These are phyloP conservation scores for Calonectria henricotiae DNA, from an alignment of 2,329 filamentous ascomycete species.

Conservation along the genomic window DNA sequence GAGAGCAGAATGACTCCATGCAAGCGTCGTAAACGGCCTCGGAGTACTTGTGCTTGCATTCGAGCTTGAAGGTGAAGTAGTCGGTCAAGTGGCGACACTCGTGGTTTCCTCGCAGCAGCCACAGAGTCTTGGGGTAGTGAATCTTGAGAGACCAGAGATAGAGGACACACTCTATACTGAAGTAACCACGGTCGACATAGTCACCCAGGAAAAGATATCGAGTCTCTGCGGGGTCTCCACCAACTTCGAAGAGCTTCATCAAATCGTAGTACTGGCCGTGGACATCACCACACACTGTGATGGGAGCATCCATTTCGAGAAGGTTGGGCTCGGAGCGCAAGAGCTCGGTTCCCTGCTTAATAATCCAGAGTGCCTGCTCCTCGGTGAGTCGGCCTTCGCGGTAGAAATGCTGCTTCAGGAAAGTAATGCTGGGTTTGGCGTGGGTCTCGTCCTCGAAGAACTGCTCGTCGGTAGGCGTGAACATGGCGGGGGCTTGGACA, in stretches of 20 bases:
- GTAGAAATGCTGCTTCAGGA: constrained; percentile 98
- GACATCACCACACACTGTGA: constrained; percentile 98
- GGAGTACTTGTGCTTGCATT: constrained; percentile 99
- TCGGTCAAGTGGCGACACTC: constrained; percentile 99
- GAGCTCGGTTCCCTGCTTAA: constrained; percentile 89
- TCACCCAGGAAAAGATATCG: constrained; percentile 97
- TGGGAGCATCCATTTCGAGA: constrained; percentile 98
- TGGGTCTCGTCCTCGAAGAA: constrained; percentile 92
- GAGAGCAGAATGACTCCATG: constrained; percentile 96
- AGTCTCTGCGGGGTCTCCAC: constrained; percentile 95
- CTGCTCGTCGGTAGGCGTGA: constrained; percentile 92
- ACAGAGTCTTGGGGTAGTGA: constrained; percentile 97
- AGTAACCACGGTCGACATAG: constrained; percentile 98
- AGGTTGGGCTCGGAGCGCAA: constrained; percentile 94
- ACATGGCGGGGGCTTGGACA: constrained; percentile 96
- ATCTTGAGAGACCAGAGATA: constrained; percentile 99
- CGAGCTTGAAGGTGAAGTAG: constrained; percentile 99
- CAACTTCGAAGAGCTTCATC: constrained; percentile 99
- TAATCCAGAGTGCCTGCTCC: constrained; percentile 97
- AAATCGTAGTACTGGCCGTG: constrained; percentile 99
- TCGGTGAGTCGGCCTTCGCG: constrained; percentile 97
- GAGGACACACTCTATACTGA: constrained; percentile 98
- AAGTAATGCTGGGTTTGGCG: constrained; percentile 91
- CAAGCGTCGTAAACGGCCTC: constrained; percentile 97
- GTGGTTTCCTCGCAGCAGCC: constrained; percentile 97